These are phyloP conservation scores for Albizia julibrissin DNA, from an alignment of 306 rosid genomes.

Conservation along the genomic window DNA sequence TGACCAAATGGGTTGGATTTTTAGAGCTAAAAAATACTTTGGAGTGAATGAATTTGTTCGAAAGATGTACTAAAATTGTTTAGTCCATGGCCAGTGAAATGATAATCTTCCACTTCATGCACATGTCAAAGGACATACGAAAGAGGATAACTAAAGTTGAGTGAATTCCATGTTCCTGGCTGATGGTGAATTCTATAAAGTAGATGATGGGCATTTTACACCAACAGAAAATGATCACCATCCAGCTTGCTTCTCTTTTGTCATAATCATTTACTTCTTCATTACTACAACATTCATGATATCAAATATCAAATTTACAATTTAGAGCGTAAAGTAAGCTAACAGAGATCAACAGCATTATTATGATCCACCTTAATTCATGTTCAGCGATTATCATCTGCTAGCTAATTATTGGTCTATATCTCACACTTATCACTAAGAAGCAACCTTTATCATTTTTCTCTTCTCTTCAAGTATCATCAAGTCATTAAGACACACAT, in stretches of 20 bases:
- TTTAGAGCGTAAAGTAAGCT: neutral
- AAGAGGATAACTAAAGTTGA: neutral
- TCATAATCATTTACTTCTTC: neutral
- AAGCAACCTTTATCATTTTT: neutral
- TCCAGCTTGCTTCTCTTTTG: neutral
- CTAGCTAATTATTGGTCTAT: neutral
- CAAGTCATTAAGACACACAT: neutral
- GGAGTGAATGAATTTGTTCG: neutral
- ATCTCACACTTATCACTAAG: neutral
- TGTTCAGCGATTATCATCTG: neutral
- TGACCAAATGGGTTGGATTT: too few relatives aligned
- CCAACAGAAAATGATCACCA: neutral
- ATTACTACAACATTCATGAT: neutral
- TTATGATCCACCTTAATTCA: neutral
- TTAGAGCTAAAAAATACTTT: neutral
- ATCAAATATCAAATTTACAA: neutral
- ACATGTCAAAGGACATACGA: neutral
- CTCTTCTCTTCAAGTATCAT: neutral
- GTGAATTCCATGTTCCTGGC: neutral
- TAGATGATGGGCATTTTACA: neutral
- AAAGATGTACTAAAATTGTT: neutral
- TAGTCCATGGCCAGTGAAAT: neutral
- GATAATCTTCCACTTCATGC: neutral
- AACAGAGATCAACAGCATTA: neutral
- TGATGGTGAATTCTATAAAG: neutral